Percentiles rank a stretch among this genome's conserved stretches.
phyloP scores from a whole-genome alignment of 148 eudicot genomes.

The Bassia scoparia region DNA sequence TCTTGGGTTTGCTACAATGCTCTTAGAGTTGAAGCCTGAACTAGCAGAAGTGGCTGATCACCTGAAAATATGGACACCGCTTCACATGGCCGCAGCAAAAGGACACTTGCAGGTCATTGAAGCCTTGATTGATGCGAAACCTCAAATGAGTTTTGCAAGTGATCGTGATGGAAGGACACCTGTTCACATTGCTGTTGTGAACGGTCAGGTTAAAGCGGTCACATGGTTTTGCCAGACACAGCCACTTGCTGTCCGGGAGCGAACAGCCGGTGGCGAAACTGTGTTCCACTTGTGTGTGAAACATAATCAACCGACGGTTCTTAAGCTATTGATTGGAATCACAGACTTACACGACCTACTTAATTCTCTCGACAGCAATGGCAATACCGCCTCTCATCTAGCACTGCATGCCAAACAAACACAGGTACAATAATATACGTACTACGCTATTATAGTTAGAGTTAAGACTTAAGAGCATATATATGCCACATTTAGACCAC shows the following conservation, averaged over 20 bases:
- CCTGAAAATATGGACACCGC: slow-evolving; percentile 23
- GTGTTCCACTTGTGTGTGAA: no score
- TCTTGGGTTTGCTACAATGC: slow-evolving; percentile 10
- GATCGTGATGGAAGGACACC: slow-evolving; percentile 33
- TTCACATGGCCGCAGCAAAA: slow-evolving; percentile 39
- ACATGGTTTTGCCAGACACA: no score
- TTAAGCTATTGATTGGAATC: no score
- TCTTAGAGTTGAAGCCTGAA: slow-evolving; percentile 27
- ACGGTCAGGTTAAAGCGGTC: slow-evolving; percentile 8
- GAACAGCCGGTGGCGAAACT: no score
- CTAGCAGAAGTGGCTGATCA: slow-evolving; percentile 29
- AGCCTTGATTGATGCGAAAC: background rate
- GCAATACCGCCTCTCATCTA: no score
- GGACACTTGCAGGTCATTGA: slow-evolving; percentile 25
- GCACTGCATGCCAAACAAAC: background rate
- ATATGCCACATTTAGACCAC: no score
- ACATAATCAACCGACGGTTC: no score
- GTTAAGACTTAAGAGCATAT: no score
- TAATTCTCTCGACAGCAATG: no score
- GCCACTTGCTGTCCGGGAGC: no score
- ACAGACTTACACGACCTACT: no score
- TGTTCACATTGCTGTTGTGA: slow-evolving; percentile 24
- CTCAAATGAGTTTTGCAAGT: background rate
- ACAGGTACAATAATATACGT: background rate
- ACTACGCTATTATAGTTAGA: no score